Base-by-base conservation (phyloP, 257 asterid species). In the Schizonepeta tenuifolia region DNA sequence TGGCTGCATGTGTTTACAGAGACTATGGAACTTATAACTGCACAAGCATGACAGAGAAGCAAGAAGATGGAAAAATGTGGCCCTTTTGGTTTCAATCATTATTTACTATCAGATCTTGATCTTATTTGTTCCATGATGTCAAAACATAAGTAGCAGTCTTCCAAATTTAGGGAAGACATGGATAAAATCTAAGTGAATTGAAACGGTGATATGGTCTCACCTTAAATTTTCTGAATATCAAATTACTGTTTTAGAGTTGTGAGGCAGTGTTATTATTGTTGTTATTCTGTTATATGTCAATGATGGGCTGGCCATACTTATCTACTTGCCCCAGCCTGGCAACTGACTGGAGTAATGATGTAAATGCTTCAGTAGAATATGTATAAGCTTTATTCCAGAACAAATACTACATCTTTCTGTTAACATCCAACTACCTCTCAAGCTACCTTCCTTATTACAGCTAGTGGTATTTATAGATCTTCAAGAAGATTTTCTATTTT, bases 401-500 rank as follows among this genome's bases (percentile, higher is more conserved):
- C 54, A 51, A 9, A 43, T 40, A 62, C 71, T n/a, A n/a, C n/a
- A 36, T 49, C 21, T 62, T 13, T 22, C 51, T 8, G 15, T 24
- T 17, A 44, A 44, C 21, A 70, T 15, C 47, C 17, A 69, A 44
- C 36, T 26, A 72, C 49, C 31, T 68, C 18, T 35, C 31, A 36
- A 69, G 71, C 49, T 51, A 26, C 40, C 67, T 14, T 55, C 43
- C 75, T 50, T 41, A 28, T 69, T 50, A 70, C 36, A 26, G 31
- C 47, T 24, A 40, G 33, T 41, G 61, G 43, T 60, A n/a, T 17
- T 33, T 58, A 49, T 49, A 26, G 38, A 53, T 21, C 69, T 54
- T 64, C 57, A 36, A 8, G 26, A 58, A 11, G 40, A 7, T 65
- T 44, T 13, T 46, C 13, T n/a, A 55, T 51, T 41, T 40, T 40